Percentiles rank a stretch among this genome's conserved stretches.
Evolutionary conservation across 2,329 filamentous ascomycete genomes (phyloP).

Genomic region (Ceratocystis lukuohia): DNA sequence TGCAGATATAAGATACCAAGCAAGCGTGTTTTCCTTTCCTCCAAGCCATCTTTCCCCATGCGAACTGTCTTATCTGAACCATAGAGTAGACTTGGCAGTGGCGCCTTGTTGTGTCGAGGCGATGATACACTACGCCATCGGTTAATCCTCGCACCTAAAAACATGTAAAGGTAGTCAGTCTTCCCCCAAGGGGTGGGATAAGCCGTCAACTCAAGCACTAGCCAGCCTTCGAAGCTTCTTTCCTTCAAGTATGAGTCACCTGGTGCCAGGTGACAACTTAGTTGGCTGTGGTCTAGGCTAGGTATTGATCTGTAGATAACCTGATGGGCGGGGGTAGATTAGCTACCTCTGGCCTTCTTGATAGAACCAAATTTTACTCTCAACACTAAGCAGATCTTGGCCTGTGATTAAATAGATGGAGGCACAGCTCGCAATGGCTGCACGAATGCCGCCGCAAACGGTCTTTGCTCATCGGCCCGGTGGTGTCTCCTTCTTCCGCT

Average conservation of each 20-base stretch:
- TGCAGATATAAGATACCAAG: slow-evolving; percentile 10
- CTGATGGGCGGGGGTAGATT: neutral
- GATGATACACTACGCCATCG: neutral
- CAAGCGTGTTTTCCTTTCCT: slow-evolving; percentile 7
- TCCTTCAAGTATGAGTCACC: too few species aligned
- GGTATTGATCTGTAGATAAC: too few species aligned
- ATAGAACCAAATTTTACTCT: neutral
- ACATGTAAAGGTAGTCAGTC: too few species aligned
- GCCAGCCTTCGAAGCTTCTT: too few species aligned
- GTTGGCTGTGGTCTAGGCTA: too few species aligned
- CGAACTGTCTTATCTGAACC: too few species aligned
- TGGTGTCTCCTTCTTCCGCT: neutral
- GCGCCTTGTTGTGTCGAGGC: neutral
- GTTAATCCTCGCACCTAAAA: too few species aligned
- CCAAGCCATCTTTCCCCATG: too few species aligned
- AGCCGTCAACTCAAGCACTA: too few species aligned
- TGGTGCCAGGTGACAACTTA: too few species aligned
- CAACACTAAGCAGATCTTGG: neutral
- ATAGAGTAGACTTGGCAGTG: neutral
- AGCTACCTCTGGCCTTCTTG: neutral
- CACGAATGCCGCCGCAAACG: neutral
- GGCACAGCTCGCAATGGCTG: neutral
- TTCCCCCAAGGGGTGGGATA: too few species aligned
- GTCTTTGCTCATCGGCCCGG: neutral
- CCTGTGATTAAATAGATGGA: neutral